Conservation (phyloP, 2,329 filamentous ascomycete species). For the Cladosporium sp. region DNA sequence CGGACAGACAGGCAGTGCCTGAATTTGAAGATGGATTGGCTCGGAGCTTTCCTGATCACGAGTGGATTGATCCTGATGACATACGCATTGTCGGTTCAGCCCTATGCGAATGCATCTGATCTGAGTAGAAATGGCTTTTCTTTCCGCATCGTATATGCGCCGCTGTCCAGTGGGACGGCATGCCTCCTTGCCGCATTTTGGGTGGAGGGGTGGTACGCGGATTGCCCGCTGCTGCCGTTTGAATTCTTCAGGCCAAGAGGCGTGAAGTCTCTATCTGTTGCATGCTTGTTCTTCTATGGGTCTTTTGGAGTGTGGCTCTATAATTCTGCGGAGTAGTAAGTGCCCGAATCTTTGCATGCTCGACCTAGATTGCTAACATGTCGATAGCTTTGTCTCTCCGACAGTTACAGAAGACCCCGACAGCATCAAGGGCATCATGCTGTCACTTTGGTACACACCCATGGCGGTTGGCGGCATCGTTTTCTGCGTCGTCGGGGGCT, state of each 20-base stretch:
- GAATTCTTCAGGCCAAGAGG: conserved; percentile 30
- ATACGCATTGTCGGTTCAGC: conserved; percentile 30
- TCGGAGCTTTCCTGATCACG: conserved; percentile 29
- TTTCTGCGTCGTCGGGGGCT: conserved; percentile 26
- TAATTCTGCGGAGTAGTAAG: conserved; percentile 22
- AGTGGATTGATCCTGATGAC: conserved; percentile 29
- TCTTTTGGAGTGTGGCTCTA: conserved; percentile 31
- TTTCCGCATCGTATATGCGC: conserved; percentile 24
- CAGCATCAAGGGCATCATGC: conserved; percentile 23
- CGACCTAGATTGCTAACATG: conserved; percentile 13
- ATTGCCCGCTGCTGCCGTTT: conserved; percentile 30
- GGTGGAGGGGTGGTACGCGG: conserved; percentile 30
- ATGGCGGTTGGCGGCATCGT: conserved; percentile 30
- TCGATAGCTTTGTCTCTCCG: conserved; percentile 9
- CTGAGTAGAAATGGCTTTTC: conserved; percentile 20
- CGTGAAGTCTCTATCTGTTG: conserved; percentile 28
- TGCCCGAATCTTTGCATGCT: neutral
- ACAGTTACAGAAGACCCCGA: conserved; percentile 12
- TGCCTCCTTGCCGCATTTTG: conserved; percentile 26
- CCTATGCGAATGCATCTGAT: conserved; percentile 19
- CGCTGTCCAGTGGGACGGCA: conserved; percentile 24
- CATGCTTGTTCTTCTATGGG: conserved; percentile 32
- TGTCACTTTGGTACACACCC: conserved; percentile 31
- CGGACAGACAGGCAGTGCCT: conserved; percentile 25
- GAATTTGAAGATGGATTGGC: conserved; percentile 33